Evolutionary conservation across 306 rosid genomes (phyloP), one percentile per base, ranked within the genome.

Genomic region (Lotus japonicus): DNA sequence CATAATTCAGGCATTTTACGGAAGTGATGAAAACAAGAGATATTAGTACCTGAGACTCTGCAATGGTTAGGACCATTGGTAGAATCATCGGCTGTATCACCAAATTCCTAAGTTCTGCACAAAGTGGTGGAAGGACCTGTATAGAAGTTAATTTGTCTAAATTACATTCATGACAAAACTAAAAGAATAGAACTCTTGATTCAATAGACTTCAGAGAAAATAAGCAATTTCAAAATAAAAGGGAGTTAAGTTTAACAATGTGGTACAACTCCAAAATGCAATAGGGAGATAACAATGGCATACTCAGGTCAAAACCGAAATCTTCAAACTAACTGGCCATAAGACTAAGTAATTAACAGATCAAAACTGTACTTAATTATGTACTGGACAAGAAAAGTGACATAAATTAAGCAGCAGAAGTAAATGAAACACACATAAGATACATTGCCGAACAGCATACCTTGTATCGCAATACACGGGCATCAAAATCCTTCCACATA

Each of bases 401-500:
- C 42, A 69, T 55, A 42, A 77, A n/a, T n/a, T n/a, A n/a, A n/a
- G n/a, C 26, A 21, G 26, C 26, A 21, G 26, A 70, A 26, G 2
- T 26, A 26, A 26, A 3, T n/a, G 14, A 58, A 72, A 53, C n/a
- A 70, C 26, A 67, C 17, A 72, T 41, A 54, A 58, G 52, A 55
- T 31, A 26, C 58, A 75, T 14, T 51, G 42, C 38, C 48, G 71
- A 63, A 56, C 68, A 38, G 64, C 92, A 72, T 75, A 90, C 99
- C 99, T 95, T 95, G 84, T 87, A 95, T 58, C 95, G 95, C 86
- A 95, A 85, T 52, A 95, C 96, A 35, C 99, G 99, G 51, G 95
- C 70, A 71, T 88, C 99, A 78, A 95, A 95, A 88, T 95, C 99
- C 80, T 95, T 95, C 99, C 99, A 95, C 99, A 95, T 95, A 64